Conservation (phyloP, 2,329 filamentous ascomycete species). For the Alternaria alternata region DNA sequence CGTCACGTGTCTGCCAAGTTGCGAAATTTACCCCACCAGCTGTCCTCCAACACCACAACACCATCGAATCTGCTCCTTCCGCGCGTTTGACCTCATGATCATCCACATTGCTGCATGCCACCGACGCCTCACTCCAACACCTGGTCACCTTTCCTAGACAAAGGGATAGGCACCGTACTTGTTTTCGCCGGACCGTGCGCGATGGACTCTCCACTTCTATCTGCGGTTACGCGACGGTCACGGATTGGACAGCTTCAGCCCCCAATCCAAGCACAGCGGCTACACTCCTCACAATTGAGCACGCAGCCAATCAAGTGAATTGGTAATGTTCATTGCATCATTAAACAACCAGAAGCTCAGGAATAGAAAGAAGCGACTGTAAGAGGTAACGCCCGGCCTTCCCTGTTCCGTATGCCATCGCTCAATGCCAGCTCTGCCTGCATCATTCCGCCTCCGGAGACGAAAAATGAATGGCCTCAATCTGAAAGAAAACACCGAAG, state of each 20-base stretch:
- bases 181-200: conserved; percentile 43
- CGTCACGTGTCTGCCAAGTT: conserved; percentile 41
- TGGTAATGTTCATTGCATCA: conserved; percentile 42
- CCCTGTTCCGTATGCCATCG: conserved; percentile 34
- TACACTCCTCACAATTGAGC: conserved; percentile 40
- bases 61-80: conserved; percentile 23
- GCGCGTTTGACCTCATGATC: conserved; percentile 18
- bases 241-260: conserved; percentile 52
- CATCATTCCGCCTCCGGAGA: conserved; percentile 39
- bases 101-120: conserved; percentile 9
- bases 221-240: conserved; percentile 52
- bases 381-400: conserved; percentile 48
- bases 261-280: conserved; percentile 51
- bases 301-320: conserved; percentile 44
- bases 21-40: conserved; percentile 45
- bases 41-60: conserved; percentile 39
- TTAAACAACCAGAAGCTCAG: conserved; percentile 38
- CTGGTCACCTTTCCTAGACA: conserved; percentile 17
- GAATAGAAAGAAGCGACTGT: conserved; percentile 47
- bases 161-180: conserved; percentile 34
- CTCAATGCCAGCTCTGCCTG: conserved; percentile 41
- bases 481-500: conserved; percentile 35
- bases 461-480: conserved; percentile 45
- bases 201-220: conserved; percentile 47
- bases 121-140: conserved; percentile 6